phyloP scores from a whole-genome alignment of 1,284 basidiomycete species.

The Grifola frondosa region DNA sequence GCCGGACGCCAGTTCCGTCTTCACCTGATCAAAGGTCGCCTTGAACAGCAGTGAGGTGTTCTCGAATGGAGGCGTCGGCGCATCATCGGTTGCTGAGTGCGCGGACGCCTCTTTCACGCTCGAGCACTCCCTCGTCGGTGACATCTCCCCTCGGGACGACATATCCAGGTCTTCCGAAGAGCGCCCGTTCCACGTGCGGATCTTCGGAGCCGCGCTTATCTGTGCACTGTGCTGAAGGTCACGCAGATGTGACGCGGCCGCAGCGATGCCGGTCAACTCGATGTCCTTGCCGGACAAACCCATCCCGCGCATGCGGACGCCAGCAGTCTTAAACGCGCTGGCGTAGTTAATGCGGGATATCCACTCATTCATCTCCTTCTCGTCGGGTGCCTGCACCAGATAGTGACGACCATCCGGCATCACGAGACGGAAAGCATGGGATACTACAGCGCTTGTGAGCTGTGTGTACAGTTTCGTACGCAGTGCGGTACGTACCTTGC shows the following conservation, averaged over 20 bases:
- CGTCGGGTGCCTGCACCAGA: slow-evolving; percentile 75
- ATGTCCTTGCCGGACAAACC: slow-evolving; percentile 71
- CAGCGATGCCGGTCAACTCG: slow-evolving; percentile 77
- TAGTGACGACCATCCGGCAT: slow-evolving; percentile 78
- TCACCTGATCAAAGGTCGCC: slow-evolving; percentile 83
- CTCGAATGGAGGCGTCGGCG: slow-evolving; percentile 29
- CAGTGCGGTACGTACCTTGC: slow-evolving; percentile 50
- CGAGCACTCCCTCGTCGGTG: slow-evolving; percentile 12
- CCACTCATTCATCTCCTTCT: slow-evolving; percentile 88
- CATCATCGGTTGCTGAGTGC: slow-evolving; percentile 25
- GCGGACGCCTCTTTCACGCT: slow-evolving; percentile 16
- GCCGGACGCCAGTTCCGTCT: slow-evolving; percentile 71
- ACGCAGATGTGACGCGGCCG: slow-evolving; percentile 78
- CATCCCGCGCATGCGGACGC: slow-evolving; percentile 79
- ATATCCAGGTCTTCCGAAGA: slow-evolving; percentile 23
- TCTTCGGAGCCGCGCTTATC: slow-evolving; percentile 33
- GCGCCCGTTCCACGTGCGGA: slow-evolving; percentile 45
- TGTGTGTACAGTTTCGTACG: background rate
- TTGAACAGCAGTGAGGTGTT: slow-evolving; percentile 58
- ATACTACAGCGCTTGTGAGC: slow-evolving; percentile 9
- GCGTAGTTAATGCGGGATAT: slow-evolving; percentile 94
- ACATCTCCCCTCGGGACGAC: slow-evolving; percentile 10
- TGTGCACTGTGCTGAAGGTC: slow-evolving; percentile 48
- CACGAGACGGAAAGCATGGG: slow-evolving; percentile 76
- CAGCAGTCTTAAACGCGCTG: slow-evolving; percentile 84